Evolutionary conservation across 1,284 basidiomycete genomes (phyloP).

Genomic region (Hypsizygus ulmarius): DNA sequence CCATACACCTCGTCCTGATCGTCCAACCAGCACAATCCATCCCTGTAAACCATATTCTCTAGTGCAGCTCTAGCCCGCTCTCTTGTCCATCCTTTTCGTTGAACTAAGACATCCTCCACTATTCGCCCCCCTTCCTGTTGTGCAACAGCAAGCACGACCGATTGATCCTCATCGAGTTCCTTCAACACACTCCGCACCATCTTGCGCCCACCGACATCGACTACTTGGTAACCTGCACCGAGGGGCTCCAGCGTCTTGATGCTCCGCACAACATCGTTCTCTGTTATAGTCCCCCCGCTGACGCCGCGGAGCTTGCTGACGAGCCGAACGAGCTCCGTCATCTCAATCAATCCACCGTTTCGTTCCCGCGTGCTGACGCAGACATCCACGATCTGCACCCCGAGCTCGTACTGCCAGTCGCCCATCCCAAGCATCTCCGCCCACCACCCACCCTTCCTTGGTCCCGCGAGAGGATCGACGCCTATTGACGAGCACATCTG

Average conservation of each 20-base stretch:
- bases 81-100: constrained; percentile 70
- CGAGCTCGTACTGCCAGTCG: constrained; percentile 96
- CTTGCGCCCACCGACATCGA: constrained; percentile 68
- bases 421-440: constrained; percentile 82
- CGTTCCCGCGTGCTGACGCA: constrained; percentile 86
- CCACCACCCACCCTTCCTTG: constrained; percentile 86
- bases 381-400: constrained; percentile 96
- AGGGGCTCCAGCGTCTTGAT: constrained; percentile 88
- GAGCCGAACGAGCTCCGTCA: constrained; percentile 80
- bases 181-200: constrained; percentile 74
- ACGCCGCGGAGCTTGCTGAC: constrained; percentile 75
- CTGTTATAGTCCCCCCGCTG: constrained; percentile 62
- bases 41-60: constrained; percentile 86
- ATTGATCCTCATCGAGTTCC: constrained; percentile 82
- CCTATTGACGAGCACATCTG: constrained; percentile 95
- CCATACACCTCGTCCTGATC: constrained; percentile 70
- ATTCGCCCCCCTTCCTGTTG: constrained; percentile 65
- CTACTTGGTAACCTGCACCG: constrained; percentile 85
- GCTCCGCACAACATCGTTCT: constrained; percentile 83
- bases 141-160: constrained; percentile 72
- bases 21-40: constrained; percentile 95
- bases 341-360: constrained; percentile 91
- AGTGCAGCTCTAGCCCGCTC: constrained; percentile 77
- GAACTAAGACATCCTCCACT: constrained; percentile 56
- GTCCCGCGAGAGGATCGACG: constrained; percentile 91